phyloP scores from a whole-genome alignment of 345 rosid genomes.

The Cochlearia excelsa region DNA sequence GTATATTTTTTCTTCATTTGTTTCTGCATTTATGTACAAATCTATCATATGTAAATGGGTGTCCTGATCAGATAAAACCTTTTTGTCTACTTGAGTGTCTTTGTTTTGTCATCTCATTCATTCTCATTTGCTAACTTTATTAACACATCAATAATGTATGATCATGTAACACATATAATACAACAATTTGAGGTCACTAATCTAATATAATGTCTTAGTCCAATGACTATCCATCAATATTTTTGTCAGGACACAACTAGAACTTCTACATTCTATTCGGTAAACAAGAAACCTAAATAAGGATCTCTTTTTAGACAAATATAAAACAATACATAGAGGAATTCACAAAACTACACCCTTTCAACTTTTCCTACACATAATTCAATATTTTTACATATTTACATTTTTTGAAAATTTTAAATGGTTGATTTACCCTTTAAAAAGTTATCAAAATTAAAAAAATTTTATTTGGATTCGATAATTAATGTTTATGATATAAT shows the following conservation, averaged over 20 bases:
- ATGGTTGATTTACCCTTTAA: too few species aligned
- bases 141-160: background rate
- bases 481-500: background rate
- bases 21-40: conserved; percentile 20
- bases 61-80: conserved; percentile 31
- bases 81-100: conserved; percentile 28
- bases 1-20: conserved; percentile 14
- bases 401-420: too few species aligned
- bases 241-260: conserved; percentile 10
- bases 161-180: background rate
- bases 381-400: too few species aligned
- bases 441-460: too few species aligned
- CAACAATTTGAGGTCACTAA: background rate
- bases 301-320: background rate
- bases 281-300: background rate
- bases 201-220: background rate
- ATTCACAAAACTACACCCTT: too few species aligned
- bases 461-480: background rate
- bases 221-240: background rate
- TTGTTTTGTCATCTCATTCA: conserved; percentile 27
- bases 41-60: conserved; percentile 14
- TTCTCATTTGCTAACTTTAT: conserved; percentile 6
- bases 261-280: background rate
- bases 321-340: background rate
- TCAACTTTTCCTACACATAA: too few species aligned